Evolutionary conservation across 2,329 filamentous ascomycete genomes (phyloP).

Genomic region (Cytospora chrysosperma): DNA sequence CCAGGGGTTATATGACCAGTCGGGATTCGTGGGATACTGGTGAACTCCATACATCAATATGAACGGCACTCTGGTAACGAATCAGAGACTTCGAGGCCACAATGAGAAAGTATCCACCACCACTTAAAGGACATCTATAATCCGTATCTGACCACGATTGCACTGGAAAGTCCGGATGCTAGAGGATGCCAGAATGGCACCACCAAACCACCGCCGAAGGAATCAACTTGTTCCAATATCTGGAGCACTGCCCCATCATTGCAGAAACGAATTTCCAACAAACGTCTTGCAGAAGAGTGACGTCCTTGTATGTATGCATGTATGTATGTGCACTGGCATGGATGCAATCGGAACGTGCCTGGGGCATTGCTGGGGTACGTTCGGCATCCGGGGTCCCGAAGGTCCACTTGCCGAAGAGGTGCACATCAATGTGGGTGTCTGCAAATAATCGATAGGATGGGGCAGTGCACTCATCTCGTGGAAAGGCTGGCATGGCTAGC

Average conservation of each 20-base stretch:
- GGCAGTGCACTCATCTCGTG: neutral
- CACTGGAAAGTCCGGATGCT: neutral
- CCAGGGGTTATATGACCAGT: neutral
- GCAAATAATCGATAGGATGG: neutral
- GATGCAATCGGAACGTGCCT: neutral
- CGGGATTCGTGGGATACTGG: neutral
- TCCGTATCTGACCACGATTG: neutral
- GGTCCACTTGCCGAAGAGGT: constrained; percentile 5
- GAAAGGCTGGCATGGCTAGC: no score
- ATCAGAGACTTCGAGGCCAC: neutral
- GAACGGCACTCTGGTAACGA: neutral
- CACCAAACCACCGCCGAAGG: neutral
- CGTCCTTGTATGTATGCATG: neutral
- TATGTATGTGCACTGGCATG: neutral
- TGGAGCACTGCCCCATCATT: neutral
- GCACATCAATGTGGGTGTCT: neutral
- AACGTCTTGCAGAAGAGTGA: neutral
- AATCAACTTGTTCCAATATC: neutral
- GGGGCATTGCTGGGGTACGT: neutral
- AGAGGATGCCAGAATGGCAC: neutral
- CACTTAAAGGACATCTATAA: neutral
- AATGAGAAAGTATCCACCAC: neutral
- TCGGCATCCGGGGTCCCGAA: neutral
- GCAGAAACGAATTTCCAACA: neutral
- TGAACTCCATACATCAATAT: neutral